These are phyloP conservation scores for Bertia moriformis DNA, from an alignment of 2,329 filamentous ascomycete genomes.

Conservation along the genomic window DNA sequence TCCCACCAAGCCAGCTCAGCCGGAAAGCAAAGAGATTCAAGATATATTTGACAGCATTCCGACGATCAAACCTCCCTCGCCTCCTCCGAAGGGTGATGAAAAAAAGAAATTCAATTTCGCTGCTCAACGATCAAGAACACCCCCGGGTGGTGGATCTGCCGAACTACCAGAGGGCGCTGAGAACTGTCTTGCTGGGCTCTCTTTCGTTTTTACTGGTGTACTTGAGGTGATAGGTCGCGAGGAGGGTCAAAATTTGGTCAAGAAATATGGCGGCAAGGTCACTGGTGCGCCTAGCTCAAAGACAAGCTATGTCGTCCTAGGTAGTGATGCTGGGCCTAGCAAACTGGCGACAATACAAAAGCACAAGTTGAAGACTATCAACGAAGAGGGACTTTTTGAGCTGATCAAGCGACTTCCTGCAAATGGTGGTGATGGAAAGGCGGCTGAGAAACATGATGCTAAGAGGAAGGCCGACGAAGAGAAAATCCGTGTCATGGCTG, in stretches of 20 bases:
- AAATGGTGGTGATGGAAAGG: conserved; percentile 55
- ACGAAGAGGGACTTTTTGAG: conserved; percentile 55
- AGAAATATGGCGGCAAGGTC: conserved; percentile 58
- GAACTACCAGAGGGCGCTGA: conserved; percentile 51
- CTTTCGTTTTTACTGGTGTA: conserved; percentile 61
- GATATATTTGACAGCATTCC: conserved; percentile 58
- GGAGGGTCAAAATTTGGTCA: conserved; percentile 52
- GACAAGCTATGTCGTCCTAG: conserved; percentile 58
- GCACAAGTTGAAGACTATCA: conserved; percentile 52
- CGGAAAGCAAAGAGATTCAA: conserved; percentile 46
- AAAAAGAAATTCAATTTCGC: conserved; percentile 28
- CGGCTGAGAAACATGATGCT: conserved; percentile 46
- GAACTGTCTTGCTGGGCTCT: conserved; percentile 57
- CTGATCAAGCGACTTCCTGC: conserved; percentile 47
- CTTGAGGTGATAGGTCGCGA: conserved; percentile 48
- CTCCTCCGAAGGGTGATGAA: conserved; percentile 43
- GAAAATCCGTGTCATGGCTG: conserved; percentile 48
- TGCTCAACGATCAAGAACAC: conserved; percentile 26
- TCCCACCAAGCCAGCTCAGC: conserved; percentile 24
- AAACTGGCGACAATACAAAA: conserved; percentile 53
- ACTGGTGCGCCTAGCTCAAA: conserved; percentile 51
- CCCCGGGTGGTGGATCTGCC: conserved; percentile 33
- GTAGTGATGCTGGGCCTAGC: conserved; percentile 54
- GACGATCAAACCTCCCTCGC: conserved; percentile 48
- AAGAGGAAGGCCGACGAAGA: conserved; percentile 52